A percentile compares a stretch with the other conserved stretches of the same genome.
Conservation (phyloP, 495 filamentous ascomycete species). For the Lichina pygmaea region DNA sequence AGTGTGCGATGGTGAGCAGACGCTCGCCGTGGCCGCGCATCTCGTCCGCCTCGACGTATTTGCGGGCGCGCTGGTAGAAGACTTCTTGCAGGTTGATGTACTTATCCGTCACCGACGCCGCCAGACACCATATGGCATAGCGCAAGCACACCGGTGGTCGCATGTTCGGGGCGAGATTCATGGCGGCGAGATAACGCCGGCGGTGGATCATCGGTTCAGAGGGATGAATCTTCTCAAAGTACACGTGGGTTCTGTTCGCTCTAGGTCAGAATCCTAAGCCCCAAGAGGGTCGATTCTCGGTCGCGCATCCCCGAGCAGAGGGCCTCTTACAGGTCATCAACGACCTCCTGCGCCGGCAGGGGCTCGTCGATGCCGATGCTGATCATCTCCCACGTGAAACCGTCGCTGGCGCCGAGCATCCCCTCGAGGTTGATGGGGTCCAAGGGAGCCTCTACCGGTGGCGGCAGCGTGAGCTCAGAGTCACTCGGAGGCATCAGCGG, state of each 20-base stretch:
- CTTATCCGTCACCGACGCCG: constrained; percentile 59
- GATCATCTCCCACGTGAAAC: constrained; percentile 64
- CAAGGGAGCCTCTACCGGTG: background rate
- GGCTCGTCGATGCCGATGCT: constrained; percentile 80
- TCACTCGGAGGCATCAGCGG: background rate
- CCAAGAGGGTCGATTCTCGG: background rate
- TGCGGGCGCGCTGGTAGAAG: constrained; percentile 69
- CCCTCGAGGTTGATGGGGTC: background rate
- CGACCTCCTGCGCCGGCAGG: constrained; percentile 60
- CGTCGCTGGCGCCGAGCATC: constrained; percentile 4
- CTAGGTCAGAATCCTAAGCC: constrained; percentile 5
- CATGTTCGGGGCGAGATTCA: constrained; percentile 63
- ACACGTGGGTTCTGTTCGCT: constrained; percentile 39
- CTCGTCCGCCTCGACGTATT: constrained; percentile 73
- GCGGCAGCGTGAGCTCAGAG: background rate
- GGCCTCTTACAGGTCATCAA: constrained; percentile 57
- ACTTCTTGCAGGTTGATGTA: constrained; percentile 48
- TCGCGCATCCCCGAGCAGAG: background rate
- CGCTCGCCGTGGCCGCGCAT: constrained; percentile 81
- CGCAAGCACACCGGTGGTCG: constrained; percentile 71
- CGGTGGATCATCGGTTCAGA: constrained; percentile 73
- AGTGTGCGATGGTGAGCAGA: constrained; percentile 54
- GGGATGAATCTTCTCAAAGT: constrained; percentile 74
- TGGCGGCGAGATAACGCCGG: constrained; percentile 53
- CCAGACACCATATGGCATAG: constrained; percentile 83